Base-by-base conservation (phyloP, 108 stramenopile genomes). In the Pseudonitzschia delicatissima region DNA sequence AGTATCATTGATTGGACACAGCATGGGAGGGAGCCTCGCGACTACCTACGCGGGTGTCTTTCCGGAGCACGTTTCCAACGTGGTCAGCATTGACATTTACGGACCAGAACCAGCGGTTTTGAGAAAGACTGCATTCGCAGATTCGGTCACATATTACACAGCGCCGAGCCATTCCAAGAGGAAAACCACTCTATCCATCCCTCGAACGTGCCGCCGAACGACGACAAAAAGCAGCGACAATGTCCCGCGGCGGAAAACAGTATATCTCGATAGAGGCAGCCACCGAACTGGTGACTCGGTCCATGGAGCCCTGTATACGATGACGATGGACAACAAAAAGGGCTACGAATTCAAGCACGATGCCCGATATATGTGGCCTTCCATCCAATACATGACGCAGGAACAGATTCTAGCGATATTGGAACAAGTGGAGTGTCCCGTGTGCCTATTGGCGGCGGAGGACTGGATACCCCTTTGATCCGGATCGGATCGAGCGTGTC, bases 1-100 rank as follows among this genome's bases (percentile, higher is more conserved):
- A 37, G 9, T 23, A 40, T 44, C 4, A 53, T 57, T 90, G 4
- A 69, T 90, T 2, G 88, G 88, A 12, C 88, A 90, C 67, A 78
- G 76, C 40, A 85, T 90, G 86, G 88, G 88, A 45, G 82, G 82
- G 4, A 84, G 73, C 4, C 71, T 87, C n/a, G 35, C 81, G 0
- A 49, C 75, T 5, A 66, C 74, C n/a, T 80, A 79, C 12, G 74
- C 82, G 3, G 86, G 80, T 5, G 72, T 82, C 29, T 90, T 87
- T 74, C 85, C 88, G n/a, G 86, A 87, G 29, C 76, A 77, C 17
- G 72, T 85, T 28, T 35, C 71, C 21, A 49, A 73, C 25, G 37
- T 90, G 11, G 67, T 87, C 0, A 51, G 85, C 23, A 47, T 90
- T 20, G 88, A 90, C 52, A 81, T 86, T 13, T 73, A 55, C 9